Conservation (phyloP, 164 flowering plant genomes). For the Akebia trifoliata region DNA sequence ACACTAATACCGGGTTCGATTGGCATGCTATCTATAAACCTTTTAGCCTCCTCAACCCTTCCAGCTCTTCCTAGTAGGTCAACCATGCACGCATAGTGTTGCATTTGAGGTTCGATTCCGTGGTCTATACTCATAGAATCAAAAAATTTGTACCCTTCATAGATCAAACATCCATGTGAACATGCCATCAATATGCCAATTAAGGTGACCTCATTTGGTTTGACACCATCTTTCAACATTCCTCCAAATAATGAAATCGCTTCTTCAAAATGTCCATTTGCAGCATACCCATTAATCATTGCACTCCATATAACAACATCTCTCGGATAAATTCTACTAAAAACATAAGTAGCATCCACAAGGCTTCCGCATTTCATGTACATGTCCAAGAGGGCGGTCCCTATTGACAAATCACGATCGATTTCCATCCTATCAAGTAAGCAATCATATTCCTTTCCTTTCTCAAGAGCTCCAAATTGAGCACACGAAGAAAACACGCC, state of each 20-base stretch:
- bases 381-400: conserved; percentile 23
- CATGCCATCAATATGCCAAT: conserved; percentile 21
- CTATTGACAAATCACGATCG: conserved; percentile 17
- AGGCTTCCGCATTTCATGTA: conserved; percentile 21
- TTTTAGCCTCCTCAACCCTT: conserved; percentile 14
- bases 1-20: conserved; percentile 21
- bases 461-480: conserved; percentile 17
- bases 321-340: conserved; percentile 8
- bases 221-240: conserved; percentile 21
- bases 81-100: conserved; percentile 25
- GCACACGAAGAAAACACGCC: conserved; percentile 16
- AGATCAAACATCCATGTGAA: conserved; percentile 22
- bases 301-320: conserved; percentile 25
- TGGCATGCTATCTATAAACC: conserved; percentile 18
- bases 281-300: conserved; percentile 23
- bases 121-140: conserved; percentile 11
- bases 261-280: conserved; percentile 18
- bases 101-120: conserved; percentile 15
- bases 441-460: conserved; percentile 13
- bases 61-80: conserved; percentile 25
- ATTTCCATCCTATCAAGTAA: conserved; percentile 11
- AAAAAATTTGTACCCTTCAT: conserved; percentile 18
- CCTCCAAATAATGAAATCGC: conserved; percentile 17
- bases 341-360: conserved; percentile 7
- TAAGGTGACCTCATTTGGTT: conserved; percentile 20